Conservation (phyloP, 306 rosid species). For the Boehmeria nivea region DNA sequence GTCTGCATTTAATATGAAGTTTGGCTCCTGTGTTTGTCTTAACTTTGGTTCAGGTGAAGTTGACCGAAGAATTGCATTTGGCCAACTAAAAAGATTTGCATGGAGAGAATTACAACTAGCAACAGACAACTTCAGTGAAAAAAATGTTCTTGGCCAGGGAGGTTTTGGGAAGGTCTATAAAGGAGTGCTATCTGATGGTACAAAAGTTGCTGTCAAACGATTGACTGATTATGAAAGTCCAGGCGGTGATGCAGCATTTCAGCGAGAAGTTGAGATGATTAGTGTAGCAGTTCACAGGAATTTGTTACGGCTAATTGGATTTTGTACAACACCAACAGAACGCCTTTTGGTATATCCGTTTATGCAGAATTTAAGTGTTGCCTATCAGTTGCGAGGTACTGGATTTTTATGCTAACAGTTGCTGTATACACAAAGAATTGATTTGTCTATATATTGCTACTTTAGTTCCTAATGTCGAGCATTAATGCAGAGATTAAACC, state of each 20-base stretch:
- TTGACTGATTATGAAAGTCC: constrained; percentile 93
- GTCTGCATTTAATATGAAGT: constrained; percentile 1
- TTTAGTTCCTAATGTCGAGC: constrained; percentile 5
- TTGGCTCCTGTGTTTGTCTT: background rate
- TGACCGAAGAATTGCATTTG: constrained; percentile 93
- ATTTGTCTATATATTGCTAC: background rate
- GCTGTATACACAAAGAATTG: too few relatives aligned
- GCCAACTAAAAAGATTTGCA: constrained; percentile 80
- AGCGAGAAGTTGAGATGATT: constrained; percentile 98
- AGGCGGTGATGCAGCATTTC: constrained; percentile 96
- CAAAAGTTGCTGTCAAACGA: constrained; percentile 93
- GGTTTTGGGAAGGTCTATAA: constrained; percentile 98
- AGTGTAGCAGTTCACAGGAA: constrained; percentile 95
- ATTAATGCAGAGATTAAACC: constrained; percentile 63
- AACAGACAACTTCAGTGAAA: constrained; percentile 84
- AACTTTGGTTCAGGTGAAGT: constrained; percentile 68
- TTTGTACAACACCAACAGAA: constrained; percentile 90
- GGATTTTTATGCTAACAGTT: background rate
- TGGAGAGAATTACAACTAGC: constrained; percentile 96
- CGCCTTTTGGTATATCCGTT: constrained; percentile 93
- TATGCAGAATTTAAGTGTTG: constrained; percentile 97
- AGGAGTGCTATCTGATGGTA: constrained; percentile 83
- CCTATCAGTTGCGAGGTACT: constrained; percentile 84
- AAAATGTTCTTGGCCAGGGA: constrained; percentile 94
- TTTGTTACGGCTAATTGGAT: constrained; percentile 79